Evolutionary conservation across 2,329 filamentous ascomycete species (phyloP), one percentile per base, ranked within the genome.

Genomic region (Cladosporium sp.): DNA sequence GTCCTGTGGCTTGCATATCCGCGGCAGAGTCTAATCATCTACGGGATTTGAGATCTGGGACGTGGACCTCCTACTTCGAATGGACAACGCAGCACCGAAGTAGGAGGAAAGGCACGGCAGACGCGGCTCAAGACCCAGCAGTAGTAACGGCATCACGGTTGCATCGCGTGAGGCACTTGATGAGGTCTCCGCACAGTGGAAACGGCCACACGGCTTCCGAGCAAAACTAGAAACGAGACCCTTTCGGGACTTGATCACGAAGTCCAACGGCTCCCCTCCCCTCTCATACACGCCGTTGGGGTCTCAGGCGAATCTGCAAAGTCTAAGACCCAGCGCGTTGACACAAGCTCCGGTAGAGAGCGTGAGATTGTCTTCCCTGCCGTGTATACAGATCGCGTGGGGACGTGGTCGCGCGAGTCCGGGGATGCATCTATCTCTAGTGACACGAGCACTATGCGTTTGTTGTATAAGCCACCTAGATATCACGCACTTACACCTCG

Each of bases 301-400:
- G 35, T 41, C 35, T 33, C 46, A 18, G 8, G 37, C 46, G 48
- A 50, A 35, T 38, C 38, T 28, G 16, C 40, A 50, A 37, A 50
- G 48, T 50, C 18, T 43, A 43, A 50, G 38, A 50, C 37, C 46
- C 34, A 43, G 40, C 34, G 32, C 48, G 48, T 50, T 50, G 42
- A 11, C 9, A 9, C 13, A 10, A 38, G 16, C 14, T 14, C 11
- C 44, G 43, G 43, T 16, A 28, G 8, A 19, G 18, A 11, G 35
- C 8, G 10, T 38, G 13, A 9, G 35, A 38, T 13, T 22, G 18
- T 22, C 33, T 34, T 31, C 32, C 14, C 14, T 45, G 43, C 31
- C 43, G 32, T 33, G 31, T 34, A 16, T 33, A 42, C 10, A 14
- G 8, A 14, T 38, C 11, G n/a, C 16, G n/a, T n/a, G 11, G 35